Evolutionary conservation across 2,329 filamentous ascomycete species (phyloP).

Genomic region (Bipolaris sorokiniana): DNA sequence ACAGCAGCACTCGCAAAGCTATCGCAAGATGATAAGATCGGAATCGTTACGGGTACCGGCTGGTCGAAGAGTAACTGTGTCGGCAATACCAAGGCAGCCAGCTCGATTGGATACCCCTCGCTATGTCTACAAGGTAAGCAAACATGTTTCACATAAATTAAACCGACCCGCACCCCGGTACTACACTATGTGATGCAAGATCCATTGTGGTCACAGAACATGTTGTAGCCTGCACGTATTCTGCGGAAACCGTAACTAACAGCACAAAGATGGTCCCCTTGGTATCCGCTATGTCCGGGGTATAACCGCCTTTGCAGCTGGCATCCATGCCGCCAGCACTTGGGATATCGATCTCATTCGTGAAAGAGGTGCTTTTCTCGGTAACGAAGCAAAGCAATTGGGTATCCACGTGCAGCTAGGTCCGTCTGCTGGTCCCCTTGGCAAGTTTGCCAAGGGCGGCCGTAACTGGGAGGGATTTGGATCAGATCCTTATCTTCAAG

Average conservation of each 20-base stretch:
- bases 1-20: slow-evolving; percentile 49
- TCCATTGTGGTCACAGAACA: not conserved
- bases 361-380: slow-evolving; percentile 45
- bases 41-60: slow-evolving; percentile 48
- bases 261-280: slow-evolving; percentile 45
- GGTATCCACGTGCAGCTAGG: slow-evolving; percentile 54
- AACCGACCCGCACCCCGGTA: not conserved
- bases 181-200: not conserved
- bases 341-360: slow-evolving; percentile 47
- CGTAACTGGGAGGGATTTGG: slow-evolving; percentile 59
- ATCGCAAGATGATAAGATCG: slow-evolving; percentile 49
- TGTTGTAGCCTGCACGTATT: not conserved
- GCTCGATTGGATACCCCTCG: slow-evolving; percentile 46
- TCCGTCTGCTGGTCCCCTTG: slow-evolving; percentile 52
- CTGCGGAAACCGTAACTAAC: slow-evolving; percentile 9
- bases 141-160: slow-evolving; percentile 1
- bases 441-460: slow-evolving; percentile 50
- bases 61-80: slow-evolving; percentile 46
- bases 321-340: slow-evolving; percentile 49
- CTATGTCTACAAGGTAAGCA: slow-evolving; percentile 50
- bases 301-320: slow-evolving; percentile 49
- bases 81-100: slow-evolving; percentile 44
- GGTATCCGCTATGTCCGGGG: slow-evolving; percentile 49
- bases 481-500: slow-evolving; percentile 57
- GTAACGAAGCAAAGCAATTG: slow-evolving; percentile 50